Evolutionary conservation across 768 basidiomycete species (phyloP), one percentile per base, ranked within the genome.

Genomic region (Suillus lakei): DNA sequence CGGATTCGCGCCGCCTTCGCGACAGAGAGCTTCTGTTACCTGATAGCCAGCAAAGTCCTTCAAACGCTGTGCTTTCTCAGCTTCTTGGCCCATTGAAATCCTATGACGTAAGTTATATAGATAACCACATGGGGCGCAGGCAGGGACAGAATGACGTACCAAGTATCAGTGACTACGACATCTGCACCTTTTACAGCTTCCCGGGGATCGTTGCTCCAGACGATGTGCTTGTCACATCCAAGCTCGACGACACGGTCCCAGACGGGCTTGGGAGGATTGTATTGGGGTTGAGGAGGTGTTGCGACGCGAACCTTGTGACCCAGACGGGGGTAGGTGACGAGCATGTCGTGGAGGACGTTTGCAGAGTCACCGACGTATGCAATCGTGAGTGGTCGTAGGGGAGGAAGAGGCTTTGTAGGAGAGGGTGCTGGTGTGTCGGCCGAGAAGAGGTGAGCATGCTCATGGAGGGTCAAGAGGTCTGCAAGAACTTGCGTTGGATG

Each of bases 31-130:
- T 76, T 98, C 95, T 2, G 97, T 99, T 58, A 99, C 89, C 74
- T 98, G 98, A 77, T 93, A 99, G 3, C 98, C 96, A 21, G 86
- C 68, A 79, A 99, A 99, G 65, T 94, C 97, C 59, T 86, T 81
- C 50, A 97, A 76, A 18, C 97, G 89, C 70, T 94, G 88, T 38
- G 82, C 92, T 68, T 96, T 95, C 77, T 99, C 96, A 1, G 90
- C 91, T 78, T 99, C 98, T 78, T 98, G 95, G 21, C 98, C 98
- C 98, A 99, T 99, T 2, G 97, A 98, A 68, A 99, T 95, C 96
- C 95, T 96, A 71, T 16, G 32, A 13, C 21, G 2, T 15, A 34
- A 16, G 13, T 30, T 4, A 3, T 59, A 9, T 30, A 6, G 18
- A 56, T 28, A 58, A 34, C 8, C 18, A 41, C 10, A 21, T 21